These are phyloP conservation scores for Annulohypoxylon maeteangense DNA, from an alignment of 495 filamentous ascomycete species.

Conservation along the genomic window DNA sequence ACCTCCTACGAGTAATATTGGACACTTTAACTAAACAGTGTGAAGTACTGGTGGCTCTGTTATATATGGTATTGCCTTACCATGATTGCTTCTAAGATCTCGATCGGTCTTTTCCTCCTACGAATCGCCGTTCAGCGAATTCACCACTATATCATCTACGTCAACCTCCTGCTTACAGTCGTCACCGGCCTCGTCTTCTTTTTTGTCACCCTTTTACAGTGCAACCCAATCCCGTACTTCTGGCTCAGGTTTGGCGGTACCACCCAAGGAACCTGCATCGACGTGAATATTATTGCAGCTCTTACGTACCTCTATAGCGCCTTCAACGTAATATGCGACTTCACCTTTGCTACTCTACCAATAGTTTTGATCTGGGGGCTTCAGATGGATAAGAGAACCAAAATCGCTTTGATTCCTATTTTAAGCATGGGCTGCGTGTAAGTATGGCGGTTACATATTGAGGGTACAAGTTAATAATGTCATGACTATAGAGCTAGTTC, in stretches of 20 bases:
- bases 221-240: conserved; percentile 1
- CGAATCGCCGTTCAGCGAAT: conserved; percentile 1
- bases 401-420: not conserved
- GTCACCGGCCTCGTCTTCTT: not conserved
- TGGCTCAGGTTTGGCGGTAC: not conserved
- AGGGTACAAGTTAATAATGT: not conserved
- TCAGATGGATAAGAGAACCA: conserved; percentile 6
- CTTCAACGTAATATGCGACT: conserved; percentile 5
- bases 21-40: not conserved
- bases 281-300: not conserved
- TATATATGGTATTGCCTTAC: conserved; percentile 2
- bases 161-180: not conserved
- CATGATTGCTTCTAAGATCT: not conserved
- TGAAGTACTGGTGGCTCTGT: conserved; percentile 3
- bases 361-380: not conserved
- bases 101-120: conserved; percentile 3
- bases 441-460: not conserved
- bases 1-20: not conserved
- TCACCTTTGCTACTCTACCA: conserved; percentile 1
- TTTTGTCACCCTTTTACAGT: conserved; percentile 1
- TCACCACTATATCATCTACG: conserved; percentile 8
- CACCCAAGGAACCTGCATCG: not conserved
- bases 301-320: conserved; percentile 8
- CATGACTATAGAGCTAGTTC: not conserved
- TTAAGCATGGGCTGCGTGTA: conserved; percentile 4